Conservation (phyloP, 306 rosid genomes). For the Ormosia emarginata region DNA sequence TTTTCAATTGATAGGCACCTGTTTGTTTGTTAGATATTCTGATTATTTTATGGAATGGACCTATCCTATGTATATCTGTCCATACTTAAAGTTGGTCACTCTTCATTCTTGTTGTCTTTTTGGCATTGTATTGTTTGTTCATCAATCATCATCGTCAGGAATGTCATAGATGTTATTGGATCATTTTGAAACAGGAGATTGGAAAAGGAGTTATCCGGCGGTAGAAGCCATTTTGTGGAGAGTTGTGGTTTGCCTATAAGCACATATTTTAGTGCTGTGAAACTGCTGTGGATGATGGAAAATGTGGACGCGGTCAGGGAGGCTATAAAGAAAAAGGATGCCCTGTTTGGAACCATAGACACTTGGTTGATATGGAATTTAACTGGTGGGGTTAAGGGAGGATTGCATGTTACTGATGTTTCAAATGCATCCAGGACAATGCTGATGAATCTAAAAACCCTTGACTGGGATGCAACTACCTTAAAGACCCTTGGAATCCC, state of each 20-base stretch:
- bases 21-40: constrained; percentile 5
- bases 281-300: constrained; percentile 82
- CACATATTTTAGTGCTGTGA: constrained; percentile 81
- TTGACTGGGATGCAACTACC: constrained; percentile 66
- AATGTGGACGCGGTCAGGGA: constrained; percentile 61
- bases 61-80: neutral
- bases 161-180: neutral
- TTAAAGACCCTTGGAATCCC: constrained; percentile 58
- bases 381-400: constrained; percentile 71
- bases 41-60: neutral
- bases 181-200: constrained; percentile 47
- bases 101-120: neutral
- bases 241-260: constrained; percentile 86
- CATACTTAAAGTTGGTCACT: neutral
- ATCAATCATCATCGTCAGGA: neutral
- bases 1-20: neutral
- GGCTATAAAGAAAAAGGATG: constrained; percentile 64
- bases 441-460: constrained; percentile 86
- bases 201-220: constrained; percentile 78
- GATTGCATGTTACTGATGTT: constrained; percentile 79
- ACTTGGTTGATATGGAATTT: constrained; percentile 92
- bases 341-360: constrained; percentile 82
- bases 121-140: neutral
- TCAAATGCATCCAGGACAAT: constrained; percentile 88
- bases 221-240: constrained; percentile 69